These are phyloP conservation scores for Suillus alpinus DNA, from an alignment of 768 basidiomycete species.

Conservation along the genomic window DNA sequence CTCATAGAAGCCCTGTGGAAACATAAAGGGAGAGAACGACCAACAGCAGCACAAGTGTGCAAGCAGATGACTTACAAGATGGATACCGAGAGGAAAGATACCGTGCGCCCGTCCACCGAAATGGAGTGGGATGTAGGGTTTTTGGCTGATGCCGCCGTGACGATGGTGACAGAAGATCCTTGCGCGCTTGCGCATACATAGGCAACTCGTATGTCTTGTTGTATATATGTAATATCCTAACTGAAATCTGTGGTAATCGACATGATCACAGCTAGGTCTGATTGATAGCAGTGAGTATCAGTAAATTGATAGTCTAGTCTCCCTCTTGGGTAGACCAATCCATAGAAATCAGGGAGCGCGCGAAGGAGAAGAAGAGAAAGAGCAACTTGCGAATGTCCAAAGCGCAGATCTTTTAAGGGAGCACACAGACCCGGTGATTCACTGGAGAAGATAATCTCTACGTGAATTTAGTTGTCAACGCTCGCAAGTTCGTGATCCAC, in stretches of 20 bases:
- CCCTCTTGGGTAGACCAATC: no score
- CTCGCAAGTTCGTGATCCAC: no score
- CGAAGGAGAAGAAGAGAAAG: no score
- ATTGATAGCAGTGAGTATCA: no score
- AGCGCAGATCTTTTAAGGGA: no score
- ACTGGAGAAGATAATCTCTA: no score
- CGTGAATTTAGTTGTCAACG: no score
- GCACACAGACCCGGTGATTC: no score
- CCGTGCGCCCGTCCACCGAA: neutral
- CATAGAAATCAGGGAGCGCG: no score
- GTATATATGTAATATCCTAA: neutral
- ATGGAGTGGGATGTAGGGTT: conserved; percentile 1
- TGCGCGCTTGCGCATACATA: neutral
- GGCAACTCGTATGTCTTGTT: neutral
- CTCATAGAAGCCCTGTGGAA: conserved; percentile 1
- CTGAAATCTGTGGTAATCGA: neutral
- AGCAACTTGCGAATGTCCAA: no score
- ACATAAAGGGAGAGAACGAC: neutral
- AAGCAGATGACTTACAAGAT: neutral
- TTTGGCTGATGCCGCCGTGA: neutral
- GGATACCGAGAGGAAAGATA: neutral
- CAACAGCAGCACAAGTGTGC: neutral
- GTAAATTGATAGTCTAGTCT: no score
- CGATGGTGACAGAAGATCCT: neutral
- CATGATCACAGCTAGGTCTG: no score